Conservation (phyloP, 2,329 filamentous ascomycete species). For the Chaetomium globosum region DNA sequence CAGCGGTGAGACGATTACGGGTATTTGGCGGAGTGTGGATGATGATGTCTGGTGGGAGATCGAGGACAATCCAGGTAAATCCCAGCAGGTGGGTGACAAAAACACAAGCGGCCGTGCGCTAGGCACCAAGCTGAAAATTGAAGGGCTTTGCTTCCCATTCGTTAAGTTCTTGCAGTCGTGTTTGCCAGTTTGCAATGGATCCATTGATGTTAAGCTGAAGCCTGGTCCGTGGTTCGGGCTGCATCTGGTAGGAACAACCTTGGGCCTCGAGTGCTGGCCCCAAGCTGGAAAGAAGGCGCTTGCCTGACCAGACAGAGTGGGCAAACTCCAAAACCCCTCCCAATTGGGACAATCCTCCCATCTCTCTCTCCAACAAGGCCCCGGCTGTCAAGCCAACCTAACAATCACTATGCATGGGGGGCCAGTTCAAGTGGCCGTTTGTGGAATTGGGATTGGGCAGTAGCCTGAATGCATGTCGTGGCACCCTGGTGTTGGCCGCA, state of each 20-base stretch:
- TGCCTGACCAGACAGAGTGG: constrained; percentile 3
- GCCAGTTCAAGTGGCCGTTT: not conserved
- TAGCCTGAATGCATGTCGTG: not conserved
- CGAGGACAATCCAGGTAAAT: not conserved
- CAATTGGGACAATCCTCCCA: not conserved
- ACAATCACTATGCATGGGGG: not conserved
- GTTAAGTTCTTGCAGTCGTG: not conserved
- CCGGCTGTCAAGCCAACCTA: not conserved
- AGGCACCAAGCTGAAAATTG: not conserved
- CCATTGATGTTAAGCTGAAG: too few relatives aligned
- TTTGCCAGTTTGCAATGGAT: not conserved
- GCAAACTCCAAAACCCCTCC: not conserved
- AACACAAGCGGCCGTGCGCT: not conserved
- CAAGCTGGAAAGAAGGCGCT: constrained; percentile 1
- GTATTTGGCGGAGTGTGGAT: too few relatives aligned
- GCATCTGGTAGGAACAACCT: not conserved
- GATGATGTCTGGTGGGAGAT: not conserved
- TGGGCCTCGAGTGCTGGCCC: not conserved
- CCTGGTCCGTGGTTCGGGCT: not conserved
- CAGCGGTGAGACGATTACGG: not conserved
- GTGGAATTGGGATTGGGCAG: not conserved
- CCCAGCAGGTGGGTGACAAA: constrained; percentile 3
- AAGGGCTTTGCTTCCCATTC: constrained; percentile 3
- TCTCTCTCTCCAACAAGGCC: not conserved
- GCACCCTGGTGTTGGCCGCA: constrained; percentile 3